phyloP scores from a whole-genome alignment of 2,329 filamentous ascomycete species.

The Aureobasidium sp. region DNA sequence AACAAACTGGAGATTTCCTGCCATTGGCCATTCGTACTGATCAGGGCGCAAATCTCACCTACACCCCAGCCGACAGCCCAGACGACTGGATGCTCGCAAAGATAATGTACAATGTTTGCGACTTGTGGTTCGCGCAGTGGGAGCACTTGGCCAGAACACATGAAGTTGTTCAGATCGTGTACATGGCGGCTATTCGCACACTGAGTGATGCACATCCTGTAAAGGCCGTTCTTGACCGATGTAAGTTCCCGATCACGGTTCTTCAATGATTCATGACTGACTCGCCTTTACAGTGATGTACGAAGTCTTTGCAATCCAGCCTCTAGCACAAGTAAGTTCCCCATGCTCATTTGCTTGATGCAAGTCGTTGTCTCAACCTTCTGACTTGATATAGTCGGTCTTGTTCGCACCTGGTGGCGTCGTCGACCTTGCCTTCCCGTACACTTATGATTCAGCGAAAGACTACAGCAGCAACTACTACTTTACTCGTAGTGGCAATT shows the following conservation, averaged over 20 bases:
- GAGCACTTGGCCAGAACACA: neutral
- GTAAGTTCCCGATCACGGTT: neutral
- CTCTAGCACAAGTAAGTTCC: neutral
- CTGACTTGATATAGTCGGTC: neutral
- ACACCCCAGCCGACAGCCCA: neutral
- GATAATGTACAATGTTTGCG: slow-evolving; percentile 5
- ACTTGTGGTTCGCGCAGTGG: slow-evolving; percentile 5
- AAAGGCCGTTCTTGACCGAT: neutral
- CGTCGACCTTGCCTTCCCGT: neutral
- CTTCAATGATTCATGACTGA: neutral
- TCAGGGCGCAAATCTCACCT: neutral
- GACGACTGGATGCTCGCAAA: slow-evolving; percentile 1
- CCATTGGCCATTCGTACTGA: neutral
- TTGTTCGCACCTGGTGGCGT: neutral
- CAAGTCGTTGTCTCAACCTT: no score
- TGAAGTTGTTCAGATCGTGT: neutral
- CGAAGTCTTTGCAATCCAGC: slow-evolving; percentile 1
- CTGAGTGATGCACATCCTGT: neutral
- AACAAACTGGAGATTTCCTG: neutral
- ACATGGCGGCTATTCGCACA: slow-evolving; percentile 1
- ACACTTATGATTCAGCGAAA: neutral
- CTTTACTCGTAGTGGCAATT: neutral
- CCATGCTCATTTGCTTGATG: neutral
- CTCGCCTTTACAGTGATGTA: neutral
- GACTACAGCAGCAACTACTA: slow-evolving; percentile 5